phyloP scores from a whole-genome alignment of 2,329 filamentous ascomycete genomes.

The Talaromyces albobiverticillius region DNA sequence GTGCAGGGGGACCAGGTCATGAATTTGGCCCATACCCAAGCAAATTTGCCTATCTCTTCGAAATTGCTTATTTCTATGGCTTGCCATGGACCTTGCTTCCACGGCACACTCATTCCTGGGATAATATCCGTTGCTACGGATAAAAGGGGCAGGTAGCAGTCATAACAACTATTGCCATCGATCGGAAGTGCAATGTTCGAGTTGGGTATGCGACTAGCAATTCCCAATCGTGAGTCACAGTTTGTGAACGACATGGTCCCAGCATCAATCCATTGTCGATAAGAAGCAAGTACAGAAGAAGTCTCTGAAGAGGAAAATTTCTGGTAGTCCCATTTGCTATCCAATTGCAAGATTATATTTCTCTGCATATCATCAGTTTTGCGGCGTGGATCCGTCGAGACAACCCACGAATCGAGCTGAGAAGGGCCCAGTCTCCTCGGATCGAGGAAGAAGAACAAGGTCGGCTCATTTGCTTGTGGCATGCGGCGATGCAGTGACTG shows the following conservation, averaged over 20 bases:
- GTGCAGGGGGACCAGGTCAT: constrained; percentile 23
- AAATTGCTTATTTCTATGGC: constrained; percentile 25
- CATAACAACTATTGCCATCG: constrained; percentile 24
- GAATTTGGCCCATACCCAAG: constrained; percentile 33
- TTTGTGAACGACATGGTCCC: constrained; percentile 1
- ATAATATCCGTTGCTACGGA: constrained; percentile 23
- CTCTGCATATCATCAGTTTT: constrained; percentile 48
- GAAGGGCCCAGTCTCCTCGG: constrained; percentile 48
- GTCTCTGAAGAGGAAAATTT: neutral
- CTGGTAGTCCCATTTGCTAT: constrained; percentile 9
- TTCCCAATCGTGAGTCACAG: constrained; percentile 7
- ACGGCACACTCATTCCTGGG: constrained; percentile 6
- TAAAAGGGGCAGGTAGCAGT: constrained; percentile 31
- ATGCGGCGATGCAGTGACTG: constrained; percentile 52
- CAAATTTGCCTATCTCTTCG: constrained; percentile 23
- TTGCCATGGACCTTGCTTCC: constrained; percentile 24
- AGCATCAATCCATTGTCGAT: constrained; percentile 25
- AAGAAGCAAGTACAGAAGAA: constrained; percentile 26
- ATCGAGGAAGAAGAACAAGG: constrained; percentile 59
- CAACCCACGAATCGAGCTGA: constrained; percentile 54
- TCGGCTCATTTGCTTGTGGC: constrained; percentile 15
- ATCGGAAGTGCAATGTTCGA: constrained; percentile 17
- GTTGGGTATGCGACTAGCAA: constrained; percentile 21
- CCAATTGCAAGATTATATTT: constrained; percentile 37
- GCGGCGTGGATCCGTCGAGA: constrained; percentile 49